Evolutionary conservation across 225 moss, liverwort and hornwort genomes (phyloP).

Genomic region (Bryum argenteum): DNA sequence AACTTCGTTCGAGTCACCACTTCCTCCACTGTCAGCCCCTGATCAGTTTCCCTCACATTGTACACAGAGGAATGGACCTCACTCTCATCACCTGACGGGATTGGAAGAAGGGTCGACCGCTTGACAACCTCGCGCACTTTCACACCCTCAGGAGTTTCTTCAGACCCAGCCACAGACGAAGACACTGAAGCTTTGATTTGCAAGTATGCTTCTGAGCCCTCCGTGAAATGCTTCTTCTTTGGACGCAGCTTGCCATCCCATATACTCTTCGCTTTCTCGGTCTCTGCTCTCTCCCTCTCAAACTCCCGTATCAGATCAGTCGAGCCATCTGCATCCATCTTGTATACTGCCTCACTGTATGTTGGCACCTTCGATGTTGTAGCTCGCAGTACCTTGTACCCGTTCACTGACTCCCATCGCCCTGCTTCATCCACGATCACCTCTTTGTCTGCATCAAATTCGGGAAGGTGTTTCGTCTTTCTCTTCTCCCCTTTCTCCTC

Average conservation of each 20-base stretch:
- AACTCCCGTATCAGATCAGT: constrained; percentile 30
- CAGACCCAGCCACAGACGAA: constrained; percentile 49
- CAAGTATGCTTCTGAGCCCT: constrained; percentile 44
- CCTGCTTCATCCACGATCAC: constrained; percentile 27
- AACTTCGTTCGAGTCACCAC: constrained; percentile 53
- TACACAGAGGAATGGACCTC: constrained; percentile 60
- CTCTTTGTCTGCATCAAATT: constrained; percentile 22
- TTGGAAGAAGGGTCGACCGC: constrained; percentile 53
- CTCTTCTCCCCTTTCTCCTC: constrained; percentile 31
- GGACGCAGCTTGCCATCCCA: constrained; percentile 53
- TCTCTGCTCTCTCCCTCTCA: constrained; percentile 41
- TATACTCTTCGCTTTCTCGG: constrained; percentile 49
- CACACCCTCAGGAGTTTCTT: constrained; percentile 55
- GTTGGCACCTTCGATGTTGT: constrained; percentile 35
- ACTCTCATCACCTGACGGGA: constrained; percentile 45
- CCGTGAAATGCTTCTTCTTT: constrained; percentile 18
- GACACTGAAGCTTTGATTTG: constrained; percentile 47
- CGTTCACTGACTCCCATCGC: constrained; percentile 54
- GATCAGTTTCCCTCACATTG: constrained; percentile 48
- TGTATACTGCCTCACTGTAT: constrained; percentile 17
- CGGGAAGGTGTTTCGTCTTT: constrained; percentile 24
- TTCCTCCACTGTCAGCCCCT: constrained; percentile 57
- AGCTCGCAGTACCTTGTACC: constrained; percentile 52
- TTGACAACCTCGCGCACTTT: constrained; percentile 55
- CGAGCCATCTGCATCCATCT: constrained; percentile 24